These are phyloP conservation scores for Austroboletus festivus DNA, from an alignment of 768 basidiomycete species.

Conservation along the genomic window DNA sequence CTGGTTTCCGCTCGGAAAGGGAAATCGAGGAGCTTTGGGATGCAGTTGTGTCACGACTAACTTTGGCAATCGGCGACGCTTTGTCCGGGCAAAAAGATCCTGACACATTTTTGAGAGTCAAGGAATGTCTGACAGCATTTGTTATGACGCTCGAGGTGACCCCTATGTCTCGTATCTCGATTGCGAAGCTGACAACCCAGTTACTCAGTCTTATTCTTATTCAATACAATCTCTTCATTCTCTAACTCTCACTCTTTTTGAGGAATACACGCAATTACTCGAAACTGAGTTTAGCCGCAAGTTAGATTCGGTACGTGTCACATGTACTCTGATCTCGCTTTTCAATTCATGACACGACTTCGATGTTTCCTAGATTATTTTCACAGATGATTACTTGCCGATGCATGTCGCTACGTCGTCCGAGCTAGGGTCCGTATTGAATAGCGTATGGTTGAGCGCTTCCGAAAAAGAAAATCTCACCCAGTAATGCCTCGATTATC, in stretches of 20 bases:
- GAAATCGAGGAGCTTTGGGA: conserved; percentile 98
- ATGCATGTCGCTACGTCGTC: conserved; percentile 65
- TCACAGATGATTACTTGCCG: conserved; percentile 83
- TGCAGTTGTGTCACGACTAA: conserved; percentile 69
- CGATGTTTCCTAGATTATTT: conserved; percentile 57
- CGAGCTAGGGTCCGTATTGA: conserved; percentile 73
- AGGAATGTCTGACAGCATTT: conserved; percentile 80
- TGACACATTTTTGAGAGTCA: conserved; percentile 76
- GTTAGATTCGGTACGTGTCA: conserved; percentile 68
- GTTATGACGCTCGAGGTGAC: conserved; percentile 89
- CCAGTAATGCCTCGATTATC: conserved; percentile 37
- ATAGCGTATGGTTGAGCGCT: conserved; percentile 78
- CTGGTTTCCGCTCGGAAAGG: conserved; percentile 81
- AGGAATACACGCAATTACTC: conserved; percentile 81
- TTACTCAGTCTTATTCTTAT: conserved; percentile 75
- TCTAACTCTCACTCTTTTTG: conserved; percentile 85
- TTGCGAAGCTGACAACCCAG: background rate
- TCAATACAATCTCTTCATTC: conserved; percentile 78
- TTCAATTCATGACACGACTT: background rate
- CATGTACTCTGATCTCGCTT: background rate
- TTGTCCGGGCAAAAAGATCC: conserved; percentile 73
- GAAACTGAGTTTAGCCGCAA: conserved; percentile 76
- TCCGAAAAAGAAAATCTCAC: conserved; percentile 58
- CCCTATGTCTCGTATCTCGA: background rate
- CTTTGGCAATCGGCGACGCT: conserved; percentile 68